Evolutionary conservation across 2,329 filamentous ascomycete genomes (phyloP).

Genomic region (Ceratocystis alfenasii): DNA sequence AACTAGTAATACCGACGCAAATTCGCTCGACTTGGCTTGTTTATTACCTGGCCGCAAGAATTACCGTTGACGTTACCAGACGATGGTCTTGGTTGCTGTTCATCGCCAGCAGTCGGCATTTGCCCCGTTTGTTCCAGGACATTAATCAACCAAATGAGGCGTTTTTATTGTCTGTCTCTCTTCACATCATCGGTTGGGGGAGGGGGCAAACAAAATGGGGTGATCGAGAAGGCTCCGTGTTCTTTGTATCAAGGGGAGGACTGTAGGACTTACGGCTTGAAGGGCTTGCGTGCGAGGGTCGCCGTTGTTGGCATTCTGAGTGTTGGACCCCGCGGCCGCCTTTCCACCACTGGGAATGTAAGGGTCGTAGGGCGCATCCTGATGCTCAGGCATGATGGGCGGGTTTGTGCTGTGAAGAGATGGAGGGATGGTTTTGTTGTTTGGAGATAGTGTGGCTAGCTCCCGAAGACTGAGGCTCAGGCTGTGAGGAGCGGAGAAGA

Average conservation of each 20-base stretch:
- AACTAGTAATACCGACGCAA: neutral
- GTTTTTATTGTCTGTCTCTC: neutral
- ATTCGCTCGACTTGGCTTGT: too few species aligned
- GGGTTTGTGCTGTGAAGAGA: slow-evolving; percentile 10
- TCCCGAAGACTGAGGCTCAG: slow-evolving; percentile 4
- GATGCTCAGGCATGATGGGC: slow-evolving; percentile 38
- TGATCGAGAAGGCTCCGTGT: neutral
- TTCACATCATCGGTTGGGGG: neutral
- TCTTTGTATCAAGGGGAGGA: neutral
- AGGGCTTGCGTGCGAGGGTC: slow-evolving; percentile 51
- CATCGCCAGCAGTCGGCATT: neutral
- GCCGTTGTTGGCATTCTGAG: slow-evolving; percentile 34
- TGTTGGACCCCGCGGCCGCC: slow-evolving; percentile 30
- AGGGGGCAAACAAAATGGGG: neutral
- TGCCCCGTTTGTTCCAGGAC: neutral
- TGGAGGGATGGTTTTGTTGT: neutral
- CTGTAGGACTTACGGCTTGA: slow-evolving; percentile 58
- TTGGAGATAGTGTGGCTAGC: neutral
- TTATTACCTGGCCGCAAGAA: neutral
- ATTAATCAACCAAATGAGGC: neutral
- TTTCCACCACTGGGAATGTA: slow-evolving; percentile 58
- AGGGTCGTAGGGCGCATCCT: slow-evolving; percentile 65
- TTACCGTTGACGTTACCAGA: neutral
- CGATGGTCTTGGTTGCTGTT: neutral
- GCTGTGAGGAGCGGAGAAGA: slow-evolving; percentile 11